phyloP scores from a whole-genome alignment of 2,329 filamentous ascomycete species.

The Annulohypoxylon truncatum region DNA sequence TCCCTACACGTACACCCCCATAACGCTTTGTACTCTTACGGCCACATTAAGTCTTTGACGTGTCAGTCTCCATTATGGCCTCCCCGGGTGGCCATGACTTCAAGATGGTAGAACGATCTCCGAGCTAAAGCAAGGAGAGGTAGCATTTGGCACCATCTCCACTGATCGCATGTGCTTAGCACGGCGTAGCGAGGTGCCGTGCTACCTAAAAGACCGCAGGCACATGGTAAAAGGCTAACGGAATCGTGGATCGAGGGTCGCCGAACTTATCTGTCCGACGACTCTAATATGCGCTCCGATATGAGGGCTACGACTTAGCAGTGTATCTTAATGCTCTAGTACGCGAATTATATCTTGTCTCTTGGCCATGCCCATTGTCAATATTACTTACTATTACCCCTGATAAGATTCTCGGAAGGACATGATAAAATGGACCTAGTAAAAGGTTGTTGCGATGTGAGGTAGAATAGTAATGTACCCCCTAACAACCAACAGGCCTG shows the following conservation, averaged over 20 bases:
- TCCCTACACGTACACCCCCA: slow-evolving; percentile 39
- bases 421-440: slow-evolving; percentile 18
- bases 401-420: slow-evolving; percentile 27
- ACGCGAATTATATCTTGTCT: slow-evolving; percentile 21
- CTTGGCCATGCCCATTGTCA: slow-evolving; percentile 18
- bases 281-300: slow-evolving; percentile 24
- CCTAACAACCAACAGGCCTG: slow-evolving; percentile 23
- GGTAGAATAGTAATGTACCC: slow-evolving; percentile 25
- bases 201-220: slow-evolving; percentile 36
- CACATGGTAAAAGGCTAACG: slow-evolving; percentile 35
- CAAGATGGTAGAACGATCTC: slow-evolving; percentile 47
- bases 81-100: slow-evolving; percentile 45
- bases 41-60: slow-evolving; percentile 48
- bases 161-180: slow-evolving; percentile 44
- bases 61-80: slow-evolving; percentile 49
- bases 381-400: slow-evolving; percentile 27
- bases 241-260: slow-evolving; percentile 31
- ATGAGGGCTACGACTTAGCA: slow-evolving; percentile 33
- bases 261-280: slow-evolving; percentile 22
- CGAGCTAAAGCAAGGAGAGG: slow-evolving; percentile 43
- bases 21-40: slow-evolving; percentile 41
- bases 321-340: slow-evolving; percentile 20
- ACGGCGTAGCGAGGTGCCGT: slow-evolving; percentile 46
- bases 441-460: slow-evolving; percentile 26
- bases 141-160: slow-evolving; percentile 42